Percentiles rank a stretch among this genome's conserved stretches.
Conservation (phyloP, 345 rosid genomes). For the Ceriops decandra region DNA sequence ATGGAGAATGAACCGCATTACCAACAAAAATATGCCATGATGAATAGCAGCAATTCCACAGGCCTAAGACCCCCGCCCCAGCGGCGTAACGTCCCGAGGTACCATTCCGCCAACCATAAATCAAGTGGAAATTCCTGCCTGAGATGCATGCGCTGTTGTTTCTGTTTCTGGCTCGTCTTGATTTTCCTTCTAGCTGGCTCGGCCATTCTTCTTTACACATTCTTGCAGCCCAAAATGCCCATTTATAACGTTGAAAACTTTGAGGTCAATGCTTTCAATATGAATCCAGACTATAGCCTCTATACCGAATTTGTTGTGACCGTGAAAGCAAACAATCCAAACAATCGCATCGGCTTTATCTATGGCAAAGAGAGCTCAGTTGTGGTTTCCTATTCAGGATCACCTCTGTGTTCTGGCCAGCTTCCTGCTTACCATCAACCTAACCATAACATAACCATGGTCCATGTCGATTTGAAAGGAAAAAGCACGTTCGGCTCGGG, state of each 20-base stretch:
- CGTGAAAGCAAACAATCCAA: slow-evolving; percentile 44
- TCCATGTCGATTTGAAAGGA: slow-evolving; percentile 36
- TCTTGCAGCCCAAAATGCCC: slow-evolving; percentile 38
- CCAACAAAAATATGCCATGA: slow-evolving; percentile 39
- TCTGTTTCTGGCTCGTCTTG: slow-evolving; percentile 36
- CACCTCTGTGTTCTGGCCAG: slow-evolving; percentile 38
- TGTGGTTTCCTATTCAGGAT: slow-evolving; percentile 22
- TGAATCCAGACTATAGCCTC: slow-evolving; percentile 37
- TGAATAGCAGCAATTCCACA: slow-evolving; percentile 18
- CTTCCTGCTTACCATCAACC: slow-evolving; percentile 46
- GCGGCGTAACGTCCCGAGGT: slow-evolving; percentile 36
- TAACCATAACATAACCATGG: slow-evolving; percentile 23
- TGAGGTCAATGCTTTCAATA: slow-evolving; percentile 28
- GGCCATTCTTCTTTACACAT: slow-evolving; percentile 16
- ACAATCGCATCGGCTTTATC: slow-evolving; percentile 23
- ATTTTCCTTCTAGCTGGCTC: slow-evolving; percentile 26
- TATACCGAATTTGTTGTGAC: slow-evolving; percentile 33
- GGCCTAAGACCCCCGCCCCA: slow-evolving; percentile 38
- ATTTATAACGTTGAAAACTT: slow-evolving; percentile 31
- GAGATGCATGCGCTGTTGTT: slow-evolving; percentile 44
- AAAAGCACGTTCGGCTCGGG: slow-evolving; percentile 32
- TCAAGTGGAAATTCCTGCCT: slow-evolving; percentile 24
- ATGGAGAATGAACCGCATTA: slow-evolving; percentile 24
- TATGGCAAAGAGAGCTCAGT: slow-evolving; percentile 47
- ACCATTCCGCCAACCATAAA: slow-evolving; percentile 16